phyloP scores from a whole-genome alignment of 2,329 filamentous ascomycete genomes.

The Zelopaecilomyces penicillatus region DNA sequence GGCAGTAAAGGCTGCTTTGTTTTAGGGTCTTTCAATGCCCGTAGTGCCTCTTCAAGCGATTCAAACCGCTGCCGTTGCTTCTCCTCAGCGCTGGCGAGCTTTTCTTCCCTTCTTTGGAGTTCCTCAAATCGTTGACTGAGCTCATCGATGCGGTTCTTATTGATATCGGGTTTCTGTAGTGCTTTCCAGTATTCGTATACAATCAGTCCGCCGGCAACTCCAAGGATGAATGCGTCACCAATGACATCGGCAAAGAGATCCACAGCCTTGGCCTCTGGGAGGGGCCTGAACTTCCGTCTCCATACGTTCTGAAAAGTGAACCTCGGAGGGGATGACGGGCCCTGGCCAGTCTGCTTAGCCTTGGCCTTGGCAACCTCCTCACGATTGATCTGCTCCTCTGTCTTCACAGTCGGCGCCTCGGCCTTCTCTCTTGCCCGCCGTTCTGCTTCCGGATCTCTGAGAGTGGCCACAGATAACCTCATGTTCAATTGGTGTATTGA shows the following conservation, averaged over 20 bases:
- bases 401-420: constrained; percentile 56
- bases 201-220: constrained; percentile 48
- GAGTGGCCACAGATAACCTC: constrained; percentile 50
- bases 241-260: constrained; percentile 59
- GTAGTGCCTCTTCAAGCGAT: constrained; percentile 45
- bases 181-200: constrained; percentile 54
- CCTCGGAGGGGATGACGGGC: constrained; percentile 2
- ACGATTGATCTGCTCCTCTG: constrained; percentile 49
- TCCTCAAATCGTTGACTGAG: constrained; percentile 41
- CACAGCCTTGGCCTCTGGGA: constrained; percentile 58
- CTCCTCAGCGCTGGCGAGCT: constrained; percentile 37
- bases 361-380: constrained; percentile 41
- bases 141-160: constrained; percentile 44
- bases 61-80: constrained; percentile 40
- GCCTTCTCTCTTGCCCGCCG: constrained; percentile 52
- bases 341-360: constrained; percentile 23
- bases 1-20: constrained; percentile 47
- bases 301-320: constrained; percentile 43
- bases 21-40: constrained; percentile 45
- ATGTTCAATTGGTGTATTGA: constrained; percentile 60
- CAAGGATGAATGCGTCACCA: constrained; percentile 54
- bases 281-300: constrained; percentile 51
- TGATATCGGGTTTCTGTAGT: constrained; percentile 51
- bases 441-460: constrained; percentile 51
- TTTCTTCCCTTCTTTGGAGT: constrained; percentile 40